Evolutionary conservation across 306 rosid species (phyloP), one percentile per base, ranked within the genome.

Genomic region (Lathyrus aphaca): DNA sequence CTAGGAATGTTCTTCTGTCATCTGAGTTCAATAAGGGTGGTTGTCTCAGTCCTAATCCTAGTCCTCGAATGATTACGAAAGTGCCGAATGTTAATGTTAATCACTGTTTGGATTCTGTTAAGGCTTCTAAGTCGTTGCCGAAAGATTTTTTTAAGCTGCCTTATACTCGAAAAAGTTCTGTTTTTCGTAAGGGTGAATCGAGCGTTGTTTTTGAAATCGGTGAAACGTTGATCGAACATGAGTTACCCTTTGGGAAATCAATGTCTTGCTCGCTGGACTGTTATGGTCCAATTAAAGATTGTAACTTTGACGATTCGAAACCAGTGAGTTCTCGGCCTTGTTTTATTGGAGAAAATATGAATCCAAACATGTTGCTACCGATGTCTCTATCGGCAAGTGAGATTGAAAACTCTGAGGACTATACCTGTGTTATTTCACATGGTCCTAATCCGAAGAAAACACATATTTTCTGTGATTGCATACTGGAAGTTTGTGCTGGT

Each of bases 391-490:
- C 96, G 2, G 81, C 96, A 4, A 78, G 82, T 83, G 88, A 92
- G 76, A 82, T 92, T 75, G 98, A 89, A 74, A 84, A 78, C 55
- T 89, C 98, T 55, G 98, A 92, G 88, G 95, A 92, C 77, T 89
- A 92, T 68, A 89, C 98, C 0, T 73, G 98, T 82, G 98, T 89
- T 3, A 92, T 86, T 72, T 84, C 92, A 4, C 98, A 81, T 64
- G 98, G 98, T 55, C 83, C 87, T 37, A 86, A 86, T 51, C 91
- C 98, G 5, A 92, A 87, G 81, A 89, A 86, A 30, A 92, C 95
- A 51, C 95, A 82, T 71, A 89, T 92, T 63, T 92, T 71, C 76
- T 90, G 98, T 70, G 98, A 89, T 74, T 86, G 86, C 72, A 77
- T 92, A 68, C 80, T 92, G 86, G 91, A 66, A 66, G 38, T 82